phyloP scores from a whole-genome alignment of 2,329 filamentous ascomycete species.

The Talaromyces sp. region DNA sequence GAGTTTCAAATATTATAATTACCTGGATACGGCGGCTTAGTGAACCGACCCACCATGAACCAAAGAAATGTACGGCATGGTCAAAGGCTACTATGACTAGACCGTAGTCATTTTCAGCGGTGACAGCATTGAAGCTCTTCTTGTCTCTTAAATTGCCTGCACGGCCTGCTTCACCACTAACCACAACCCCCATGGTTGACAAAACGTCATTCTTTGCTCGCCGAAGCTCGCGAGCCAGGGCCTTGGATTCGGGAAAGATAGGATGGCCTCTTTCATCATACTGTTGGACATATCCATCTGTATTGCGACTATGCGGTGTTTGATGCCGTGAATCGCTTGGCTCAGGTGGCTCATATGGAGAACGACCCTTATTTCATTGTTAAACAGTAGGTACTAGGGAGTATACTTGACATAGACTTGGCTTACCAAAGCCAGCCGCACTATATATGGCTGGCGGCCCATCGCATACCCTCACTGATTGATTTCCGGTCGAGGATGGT shows the following conservation, averaged over 20 bases:
- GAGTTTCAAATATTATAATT: slow-evolving; percentile 14
- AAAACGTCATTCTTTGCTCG: slow-evolving; percentile 52
- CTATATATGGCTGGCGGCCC: slow-evolving; percentile 47
- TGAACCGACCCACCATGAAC: slow-evolving; percentile 42
- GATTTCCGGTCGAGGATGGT: background rate
- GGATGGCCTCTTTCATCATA: slow-evolving; percentile 50
- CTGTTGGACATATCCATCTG: slow-evolving; percentile 46
- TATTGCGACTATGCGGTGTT: slow-evolving; percentile 23
- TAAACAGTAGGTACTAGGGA: background rate
- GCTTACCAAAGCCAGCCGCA: slow-evolving; percentile 46
- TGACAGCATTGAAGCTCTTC: slow-evolving; percentile 37
- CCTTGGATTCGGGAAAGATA: slow-evolving; percentile 42
- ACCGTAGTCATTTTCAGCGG: slow-evolving; percentile 44
- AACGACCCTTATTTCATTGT: slow-evolving; percentile 38
- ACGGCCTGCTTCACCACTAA: slow-evolving; percentile 41
- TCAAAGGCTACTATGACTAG: slow-evolving; percentile 41
- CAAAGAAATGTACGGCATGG: slow-evolving; percentile 40
- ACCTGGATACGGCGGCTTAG: slow-evolving; percentile 40
- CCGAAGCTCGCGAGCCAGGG: slow-evolving; percentile 38
- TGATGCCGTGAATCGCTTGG: slow-evolving; percentile 23
- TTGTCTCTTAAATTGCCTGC: slow-evolving; percentile 35
- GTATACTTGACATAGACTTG: background rate
- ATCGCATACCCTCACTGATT: slow-evolving; percentile 25
- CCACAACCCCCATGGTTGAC: slow-evolving; percentile 48
- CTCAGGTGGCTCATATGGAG: slow-evolving; percentile 44